phyloP scores from a whole-genome alignment of 164 flowering plant genomes.

The Houttuynia cordata region DNA sequence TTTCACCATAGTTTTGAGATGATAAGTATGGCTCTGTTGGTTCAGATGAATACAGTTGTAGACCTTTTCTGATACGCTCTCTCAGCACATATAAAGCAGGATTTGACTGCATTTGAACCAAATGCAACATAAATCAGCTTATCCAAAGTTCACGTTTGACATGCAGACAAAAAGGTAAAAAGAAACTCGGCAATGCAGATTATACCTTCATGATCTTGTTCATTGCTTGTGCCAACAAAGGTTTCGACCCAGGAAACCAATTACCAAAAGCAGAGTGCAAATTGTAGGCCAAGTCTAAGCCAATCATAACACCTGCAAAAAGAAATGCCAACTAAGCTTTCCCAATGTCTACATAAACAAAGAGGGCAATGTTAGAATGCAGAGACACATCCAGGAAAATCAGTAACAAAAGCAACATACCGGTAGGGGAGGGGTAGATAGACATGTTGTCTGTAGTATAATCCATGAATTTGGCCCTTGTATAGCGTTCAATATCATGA shows the following conservation, averaged over 20 bases:
- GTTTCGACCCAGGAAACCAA: constrained; percentile 99
- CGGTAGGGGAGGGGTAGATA: constrained; percentile 98
- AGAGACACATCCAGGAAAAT: neutral
- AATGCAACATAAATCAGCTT: neutral
- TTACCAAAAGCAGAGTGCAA: constrained; percentile 99
- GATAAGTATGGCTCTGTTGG: constrained; percentile 98
- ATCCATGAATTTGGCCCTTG: constrained; percentile 97
- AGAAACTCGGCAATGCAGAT: no score
- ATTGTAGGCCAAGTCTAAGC: constrained; percentile 91
- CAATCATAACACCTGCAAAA: constrained; percentile 94
- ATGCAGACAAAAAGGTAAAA: neutral
- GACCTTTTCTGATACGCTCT: constrained; percentile 95
- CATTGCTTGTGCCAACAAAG: constrained; percentile 95
- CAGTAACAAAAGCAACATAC: constrained; percentile 18
- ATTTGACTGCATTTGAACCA: constrained; percentile 68
- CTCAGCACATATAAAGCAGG: constrained; percentile 96
- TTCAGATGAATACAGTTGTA: constrained; percentile 97
- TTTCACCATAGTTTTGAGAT: constrained; percentile 98
- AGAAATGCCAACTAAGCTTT: neutral
- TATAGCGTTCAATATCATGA: constrained; percentile 97
- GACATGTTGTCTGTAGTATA: constrained; percentile 99
- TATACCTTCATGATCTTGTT: constrained; percentile 98
- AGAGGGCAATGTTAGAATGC: neutral
- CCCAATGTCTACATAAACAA: neutral
- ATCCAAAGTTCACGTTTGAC: neutral